These are phyloP conservation scores for Amanita pallidorosea DNA, from an alignment of 768 basidiomycete species.

Conservation along the genomic window DNA sequence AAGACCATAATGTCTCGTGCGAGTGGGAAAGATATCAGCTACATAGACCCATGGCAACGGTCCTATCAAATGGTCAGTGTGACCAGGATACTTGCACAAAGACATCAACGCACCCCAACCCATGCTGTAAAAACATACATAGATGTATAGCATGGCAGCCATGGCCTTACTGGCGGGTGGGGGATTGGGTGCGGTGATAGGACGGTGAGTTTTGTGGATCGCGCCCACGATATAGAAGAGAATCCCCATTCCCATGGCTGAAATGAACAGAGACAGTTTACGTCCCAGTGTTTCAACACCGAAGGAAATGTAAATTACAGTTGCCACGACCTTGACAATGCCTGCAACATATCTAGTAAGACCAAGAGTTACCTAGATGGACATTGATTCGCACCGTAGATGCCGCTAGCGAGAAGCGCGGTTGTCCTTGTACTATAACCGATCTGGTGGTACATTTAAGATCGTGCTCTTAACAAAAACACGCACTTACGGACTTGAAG, in stretches of 20 bases:
- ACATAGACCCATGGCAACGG: slow-evolving; percentile 51
- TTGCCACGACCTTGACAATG: slow-evolving; percentile 59
- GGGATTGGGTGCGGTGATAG: slow-evolving; percentile 27
- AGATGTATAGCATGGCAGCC: slow-evolving; percentile 82
- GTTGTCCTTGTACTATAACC: slow-evolving; percentile 50
- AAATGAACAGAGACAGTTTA: slow-evolving; percentile 59
- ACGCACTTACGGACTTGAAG: slow-evolving; percentile 43
- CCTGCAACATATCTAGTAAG: slow-evolving; percentile 11
- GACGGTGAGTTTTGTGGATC: slow-evolving; percentile 70
- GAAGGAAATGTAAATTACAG: slow-evolving; percentile 54
- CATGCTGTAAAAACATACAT: slow-evolving; percentile 82
- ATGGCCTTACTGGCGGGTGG: slow-evolving; percentile 62
- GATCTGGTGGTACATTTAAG: slow-evolving; percentile 28
- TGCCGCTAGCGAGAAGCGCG: slow-evolving; percentile 61
- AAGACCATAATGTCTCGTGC: slow-evolving; percentile 75
- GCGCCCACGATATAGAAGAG: slow-evolving; percentile 81
- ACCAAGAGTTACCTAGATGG: not conserved
- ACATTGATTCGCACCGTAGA: slow-evolving; percentile 32
- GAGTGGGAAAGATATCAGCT: slow-evolving; percentile 79
- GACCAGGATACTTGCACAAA: slow-evolving; percentile 12
- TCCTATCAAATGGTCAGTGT: slow-evolving; percentile 18
- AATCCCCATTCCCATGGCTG: slow-evolving; percentile 68
- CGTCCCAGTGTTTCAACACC: slow-evolving; percentile 61
- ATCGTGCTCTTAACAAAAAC: not conserved
- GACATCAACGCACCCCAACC: slow-evolving; percentile 49